Percentiles rank a stretch among this genome's conserved stretches.
Conservation (phyloP, 768 basidiomycete species). For the Gymnopilus junonius region DNA sequence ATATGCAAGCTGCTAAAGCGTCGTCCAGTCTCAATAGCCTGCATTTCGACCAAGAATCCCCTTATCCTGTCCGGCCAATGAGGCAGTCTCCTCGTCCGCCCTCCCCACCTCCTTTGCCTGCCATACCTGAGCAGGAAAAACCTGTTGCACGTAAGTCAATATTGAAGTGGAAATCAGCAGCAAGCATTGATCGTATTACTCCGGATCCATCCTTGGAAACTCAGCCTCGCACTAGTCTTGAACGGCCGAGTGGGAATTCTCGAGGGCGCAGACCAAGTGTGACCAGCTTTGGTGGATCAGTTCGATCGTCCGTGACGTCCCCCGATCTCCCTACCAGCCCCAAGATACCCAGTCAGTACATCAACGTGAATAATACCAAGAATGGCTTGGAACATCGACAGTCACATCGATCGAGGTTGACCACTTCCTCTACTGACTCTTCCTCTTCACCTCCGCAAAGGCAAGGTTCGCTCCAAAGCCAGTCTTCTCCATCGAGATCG, state of each 20-base stretch:
- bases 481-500: slow-evolving; percentile 37
- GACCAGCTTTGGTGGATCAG: slow-evolving; percentile 43
- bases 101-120: slow-evolving; percentile 32
- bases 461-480: slow-evolving; percentile 18
- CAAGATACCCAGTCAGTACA: slow-evolving; percentile 57
- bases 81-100: slow-evolving; percentile 36
- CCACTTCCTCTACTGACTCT: slow-evolving; percentile 39
- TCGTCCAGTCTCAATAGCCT: slow-evolving; percentile 48
- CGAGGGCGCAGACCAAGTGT: slow-evolving; percentile 51
- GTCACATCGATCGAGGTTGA: slow-evolving; percentile 36
- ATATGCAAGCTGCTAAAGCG: slow-evolving; percentile 41
- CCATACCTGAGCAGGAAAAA: slow-evolving; percentile 48
- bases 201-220: slow-evolving; percentile 31
- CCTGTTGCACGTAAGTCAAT: slow-evolving; percentile 68
- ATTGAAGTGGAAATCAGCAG: slow-evolving; percentile 60
- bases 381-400: slow-evolving; percentile 31
- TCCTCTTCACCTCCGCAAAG: slow-evolving; percentile 31
- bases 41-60: slow-evolving; percentile 76
- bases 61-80: slow-evolving; percentile 54
- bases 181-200: slow-evolving; percentile 23
- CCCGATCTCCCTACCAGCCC: slow-evolving; percentile 68
- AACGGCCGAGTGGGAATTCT: slow-evolving; percentile 38
- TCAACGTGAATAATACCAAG: slow-evolving; percentile 23
- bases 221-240: slow-evolving; percentile 43
- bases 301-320: slow-evolving; percentile 35